Percentiles rank a stretch among this genome's conserved stretches.
These are phyloP conservation scores for Colletotrichum sp. DNA, from an alignment of 2,329 filamentous ascomycete genomes.

Conservation along the genomic window DNA sequence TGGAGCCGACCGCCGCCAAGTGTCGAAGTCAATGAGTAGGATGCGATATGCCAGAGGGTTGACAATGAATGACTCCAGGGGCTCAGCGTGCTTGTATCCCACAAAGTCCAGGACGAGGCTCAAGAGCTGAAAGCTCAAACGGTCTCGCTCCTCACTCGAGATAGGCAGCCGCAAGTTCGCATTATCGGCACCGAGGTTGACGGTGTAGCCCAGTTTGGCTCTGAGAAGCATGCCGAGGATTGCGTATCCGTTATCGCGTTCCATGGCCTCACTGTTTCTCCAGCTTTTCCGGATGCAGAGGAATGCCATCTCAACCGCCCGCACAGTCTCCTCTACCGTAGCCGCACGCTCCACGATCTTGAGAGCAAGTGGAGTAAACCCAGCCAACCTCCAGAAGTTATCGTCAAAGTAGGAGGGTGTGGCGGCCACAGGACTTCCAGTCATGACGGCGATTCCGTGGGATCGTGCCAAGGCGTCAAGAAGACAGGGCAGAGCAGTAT, in stretches of 20 bases:
- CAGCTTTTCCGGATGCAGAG: slow-evolving; percentile 88
- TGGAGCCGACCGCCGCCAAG: slow-evolving; percentile 82
- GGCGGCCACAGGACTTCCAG: slow-evolving; percentile 81
- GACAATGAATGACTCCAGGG: slow-evolving; percentile 89
- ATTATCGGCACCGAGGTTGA: slow-evolving; percentile 31
- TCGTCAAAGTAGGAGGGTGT: slow-evolving; percentile 88
- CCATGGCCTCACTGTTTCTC: slow-evolving; percentile 98
- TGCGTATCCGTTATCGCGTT: slow-evolving; percentile 91
- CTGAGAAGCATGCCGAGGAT: slow-evolving; percentile 84
- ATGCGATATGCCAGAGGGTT: slow-evolving; percentile 95
- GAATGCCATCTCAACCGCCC: slow-evolving; percentile 83
- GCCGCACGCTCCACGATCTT: slow-evolving; percentile 82
- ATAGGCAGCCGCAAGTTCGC: slow-evolving; percentile 44
- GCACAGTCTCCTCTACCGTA: slow-evolving; percentile 72
- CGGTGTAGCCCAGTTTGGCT: slow-evolving; percentile 73
- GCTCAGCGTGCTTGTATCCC: slow-evolving; percentile 81
- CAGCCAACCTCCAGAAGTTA: slow-evolving; percentile 90
- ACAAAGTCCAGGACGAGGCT: slow-evolving; percentile 83
- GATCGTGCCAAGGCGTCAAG: slow-evolving; percentile 85
- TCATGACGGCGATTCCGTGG: slow-evolving; percentile 81
- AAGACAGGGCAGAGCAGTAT: slow-evolving; percentile 84
- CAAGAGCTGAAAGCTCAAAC: slow-evolving; percentile 68
- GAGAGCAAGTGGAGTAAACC: slow-evolving; percentile 83
- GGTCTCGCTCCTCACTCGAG: slow-evolving; percentile 58
- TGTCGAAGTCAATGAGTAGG: slow-evolving; percentile 88